A percentile compares a stretch with the other conserved stretches of the same genome.
These are phyloP conservation scores for Fusarium buharicum DNA, from an alignment of 2,329 filamentous ascomycete species.

Conservation along the genomic window DNA sequence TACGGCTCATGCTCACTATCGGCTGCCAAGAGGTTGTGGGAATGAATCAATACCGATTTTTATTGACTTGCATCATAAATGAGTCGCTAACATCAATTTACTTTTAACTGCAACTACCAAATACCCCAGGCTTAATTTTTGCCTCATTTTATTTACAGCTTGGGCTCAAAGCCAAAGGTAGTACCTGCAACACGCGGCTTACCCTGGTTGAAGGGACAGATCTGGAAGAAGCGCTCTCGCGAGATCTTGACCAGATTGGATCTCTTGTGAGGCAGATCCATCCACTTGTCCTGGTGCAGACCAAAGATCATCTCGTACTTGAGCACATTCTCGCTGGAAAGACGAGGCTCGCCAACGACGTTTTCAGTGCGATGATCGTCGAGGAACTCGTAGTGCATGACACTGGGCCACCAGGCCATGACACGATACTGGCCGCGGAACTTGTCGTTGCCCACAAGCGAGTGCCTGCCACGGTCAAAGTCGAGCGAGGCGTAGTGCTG, in stretches of 20 bases:
- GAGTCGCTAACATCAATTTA: conserved; percentile 22
- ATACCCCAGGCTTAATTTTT: no score
- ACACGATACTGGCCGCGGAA: conserved; percentile 70
- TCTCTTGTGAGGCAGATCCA: conserved; percentile 77
- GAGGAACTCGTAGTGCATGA: conserved; percentile 71
- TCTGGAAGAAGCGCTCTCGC: conserved; percentile 75
- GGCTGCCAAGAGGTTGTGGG: conserved; percentile 9
- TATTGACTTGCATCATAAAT: conserved; percentile 9
- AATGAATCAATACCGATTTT: background rate
- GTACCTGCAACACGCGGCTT: conserved; percentile 65
- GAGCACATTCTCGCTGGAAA: conserved; percentile 73
- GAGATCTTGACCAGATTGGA: conserved; percentile 73
- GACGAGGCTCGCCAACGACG: conserved; percentile 76
- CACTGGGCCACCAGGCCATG: conserved; percentile 68
- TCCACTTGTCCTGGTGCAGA: conserved; percentile 75
- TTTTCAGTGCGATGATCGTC: conserved; percentile 67
- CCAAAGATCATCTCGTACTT: conserved; percentile 80
- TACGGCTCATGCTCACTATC: background rate
- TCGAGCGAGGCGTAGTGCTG: conserved; percentile 65
- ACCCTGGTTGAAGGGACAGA: conserved; percentile 67
- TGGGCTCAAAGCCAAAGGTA: conserved; percentile 62
- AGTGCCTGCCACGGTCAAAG: conserved; percentile 68
- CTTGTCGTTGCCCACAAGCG: conserved; percentile 66
- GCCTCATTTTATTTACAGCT: conserved; percentile 41
- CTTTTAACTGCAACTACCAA: background rate